Conservation (phyloP, 192 early-diverging fungal species). For the Coemansia sp. region DNA sequence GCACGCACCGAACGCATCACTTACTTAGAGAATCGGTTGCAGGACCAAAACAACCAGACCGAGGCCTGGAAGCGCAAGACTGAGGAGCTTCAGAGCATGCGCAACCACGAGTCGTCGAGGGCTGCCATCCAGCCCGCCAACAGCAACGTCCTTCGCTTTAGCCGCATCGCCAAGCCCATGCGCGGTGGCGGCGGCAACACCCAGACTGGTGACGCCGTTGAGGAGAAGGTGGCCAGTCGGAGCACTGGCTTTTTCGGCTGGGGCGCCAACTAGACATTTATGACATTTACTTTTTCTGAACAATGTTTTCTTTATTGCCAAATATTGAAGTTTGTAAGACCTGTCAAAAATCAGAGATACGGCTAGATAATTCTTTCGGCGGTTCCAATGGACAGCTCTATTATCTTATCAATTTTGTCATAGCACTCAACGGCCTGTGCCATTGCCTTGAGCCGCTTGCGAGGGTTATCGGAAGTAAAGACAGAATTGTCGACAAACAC, state of each 20-base stretch:
- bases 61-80: constrained; percentile 76
- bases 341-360: not conserved
- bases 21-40: constrained; percentile 81
- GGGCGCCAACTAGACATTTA: constrained; percentile 27
- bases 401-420: not conserved
- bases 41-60: constrained; percentile 73
- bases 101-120: constrained; percentile 24
- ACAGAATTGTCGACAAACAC: not conserved
- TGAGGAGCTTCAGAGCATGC: constrained; percentile 62
- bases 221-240: constrained; percentile 37
- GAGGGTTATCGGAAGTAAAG: not conserved
- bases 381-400: not conserved
- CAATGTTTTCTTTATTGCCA: not conserved
- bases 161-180: constrained; percentile 89
- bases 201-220: constrained; percentile 8
- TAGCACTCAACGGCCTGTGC: not conserved
- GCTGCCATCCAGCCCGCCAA: constrained; percentile 17
- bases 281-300: not conserved
- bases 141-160: constrained; percentile 60
- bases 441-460: not conserved
- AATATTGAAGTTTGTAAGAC: not conserved
- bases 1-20: constrained; percentile 94
- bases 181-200: constrained; percentile 73
- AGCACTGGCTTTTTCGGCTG: constrained; percentile 47
- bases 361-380: not conserved